A percentile compares a stretch with the other conserved stretches of the same genome.
These are phyloP conservation scores for Chlorophyllum brunneum DNA, from an alignment of 768 basidiomycete species.

Conservation along the genomic window DNA sequence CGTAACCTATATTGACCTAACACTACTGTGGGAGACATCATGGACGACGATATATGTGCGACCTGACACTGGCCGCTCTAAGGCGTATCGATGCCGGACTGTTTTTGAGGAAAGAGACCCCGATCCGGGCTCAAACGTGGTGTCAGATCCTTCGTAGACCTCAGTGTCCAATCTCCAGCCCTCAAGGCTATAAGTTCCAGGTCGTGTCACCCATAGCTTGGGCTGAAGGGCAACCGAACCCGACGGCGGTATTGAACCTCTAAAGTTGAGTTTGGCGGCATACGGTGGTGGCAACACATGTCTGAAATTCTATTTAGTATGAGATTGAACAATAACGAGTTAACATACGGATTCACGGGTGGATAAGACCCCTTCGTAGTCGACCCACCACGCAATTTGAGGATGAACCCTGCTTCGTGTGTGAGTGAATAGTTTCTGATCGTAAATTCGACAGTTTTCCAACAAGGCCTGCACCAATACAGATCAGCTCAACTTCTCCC, in stretches of 20 bases:
- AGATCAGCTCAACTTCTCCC: not conserved
- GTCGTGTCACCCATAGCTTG: slow-evolving; percentile 55
- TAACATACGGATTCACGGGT: slow-evolving; percentile 11
- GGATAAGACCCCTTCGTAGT: slow-evolving; percentile 3
- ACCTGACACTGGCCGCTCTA: slow-evolving; percentile 26
- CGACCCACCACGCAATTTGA: slow-evolving; percentile 38
- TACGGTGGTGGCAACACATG: slow-evolving; percentile 51
- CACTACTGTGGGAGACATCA: slow-evolving; percentile 17
- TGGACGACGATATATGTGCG: slow-evolving; percentile 28
- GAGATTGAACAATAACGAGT: not conserved
- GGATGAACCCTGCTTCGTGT: slow-evolving; percentile 50
- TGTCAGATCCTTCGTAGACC: slow-evolving; percentile 13
- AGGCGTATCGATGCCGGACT: slow-evolving; percentile 31
- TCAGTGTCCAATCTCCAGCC: slow-evolving; percentile 67
- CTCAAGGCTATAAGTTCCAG: slow-evolving; percentile 61
- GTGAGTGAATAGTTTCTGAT: slow-evolving; percentile 74
- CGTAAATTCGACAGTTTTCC: slow-evolving; percentile 47
- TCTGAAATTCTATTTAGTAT: slow-evolving; percentile 22
- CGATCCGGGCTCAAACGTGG: not conserved
- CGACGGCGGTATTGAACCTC: slow-evolving; percentile 52
- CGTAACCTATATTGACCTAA: not conserved
- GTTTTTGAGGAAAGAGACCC: not conserved
- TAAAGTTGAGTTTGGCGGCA: slow-evolving; percentile 62
- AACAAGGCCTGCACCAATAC: slow-evolving; percentile 45
- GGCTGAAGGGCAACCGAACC: slow-evolving; percentile 40